phyloP scores from a whole-genome alignment of 768 basidiomycete genomes.

The Candolleomyces aberdarensis region DNA sequence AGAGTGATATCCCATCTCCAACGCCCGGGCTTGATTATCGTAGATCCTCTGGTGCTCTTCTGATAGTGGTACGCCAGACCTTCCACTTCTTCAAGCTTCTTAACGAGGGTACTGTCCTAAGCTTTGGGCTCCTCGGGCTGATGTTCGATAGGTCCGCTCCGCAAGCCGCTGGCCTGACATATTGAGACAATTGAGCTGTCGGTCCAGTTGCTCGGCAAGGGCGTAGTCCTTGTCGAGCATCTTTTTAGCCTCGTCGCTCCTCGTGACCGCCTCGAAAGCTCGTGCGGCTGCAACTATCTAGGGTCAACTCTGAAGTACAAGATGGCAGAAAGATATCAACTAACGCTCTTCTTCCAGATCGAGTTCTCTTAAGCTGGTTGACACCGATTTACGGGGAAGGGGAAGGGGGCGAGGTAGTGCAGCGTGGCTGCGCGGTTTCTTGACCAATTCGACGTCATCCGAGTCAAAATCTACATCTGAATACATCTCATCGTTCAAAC shows the following conservation, averaged over 20 bases:
- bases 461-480: too few relatives aligned
- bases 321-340: background rate
- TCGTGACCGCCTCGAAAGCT: background rate
- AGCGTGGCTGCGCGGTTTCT: too few relatives aligned
- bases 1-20: constrained; percentile 5
- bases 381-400: too few relatives aligned
- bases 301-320: background rate
- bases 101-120: constrained; percentile 2
- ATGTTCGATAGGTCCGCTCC: background rate
- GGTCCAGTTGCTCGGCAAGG: background rate
- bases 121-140: background rate
- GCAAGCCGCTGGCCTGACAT: background rate
- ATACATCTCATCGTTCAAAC: too few relatives aligned
- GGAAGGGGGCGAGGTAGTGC: too few relatives aligned
- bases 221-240: background rate
- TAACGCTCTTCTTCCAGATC: background rate
- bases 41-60: background rate
- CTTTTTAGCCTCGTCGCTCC: background rate
- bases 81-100: constrained; percentile 3
- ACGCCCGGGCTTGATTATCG: background rate
- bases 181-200: background rate
- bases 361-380: background rate
- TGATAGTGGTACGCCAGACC: background rate
- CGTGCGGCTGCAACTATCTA: background rate
- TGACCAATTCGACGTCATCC: too few relatives aligned